Evolutionary conservation across 1,139 yeast genomes (phyloP).

Genomic region (Debaryomyces sp.): DNA sequence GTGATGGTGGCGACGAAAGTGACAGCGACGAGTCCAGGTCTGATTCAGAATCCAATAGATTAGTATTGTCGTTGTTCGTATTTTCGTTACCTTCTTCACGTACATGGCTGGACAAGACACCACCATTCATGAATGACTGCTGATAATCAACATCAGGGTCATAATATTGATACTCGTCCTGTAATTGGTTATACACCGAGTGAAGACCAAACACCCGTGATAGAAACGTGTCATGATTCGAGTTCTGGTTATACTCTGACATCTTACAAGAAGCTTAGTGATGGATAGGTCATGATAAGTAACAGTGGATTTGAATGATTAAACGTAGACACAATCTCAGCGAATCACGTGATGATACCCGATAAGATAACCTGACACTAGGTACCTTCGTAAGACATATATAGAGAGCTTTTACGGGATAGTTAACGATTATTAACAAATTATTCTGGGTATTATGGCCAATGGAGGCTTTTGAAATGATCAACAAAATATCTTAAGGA

Average conservation of each 20-base stretch:
- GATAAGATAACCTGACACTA: not conserved
- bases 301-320: not conserved
- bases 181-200: slow-evolving; percentile 48
- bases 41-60: slow-evolving; percentile 36
- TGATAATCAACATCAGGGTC: slow-evolving; percentile 35
- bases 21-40: slow-evolving; percentile 36
- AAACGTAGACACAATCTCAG: not conserved
- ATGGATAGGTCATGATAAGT: not conserved
- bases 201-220: slow-evolving; percentile 60
- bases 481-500: no score
- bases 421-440: no score
- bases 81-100: slow-evolving; percentile 9
- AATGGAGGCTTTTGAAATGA: no score
- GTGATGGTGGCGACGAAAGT: slow-evolving; percentile 20
- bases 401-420: no score
- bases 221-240: slow-evolving; percentile 51
- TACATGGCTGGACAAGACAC: slow-evolving; percentile 8
- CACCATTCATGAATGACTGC: slow-evolving; percentile 9
- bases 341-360: not conserved
- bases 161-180: slow-evolving; percentile 42
- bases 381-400: no score
- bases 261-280: slow-evolving; percentile 4
- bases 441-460: no score
- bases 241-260: slow-evolving; percentile 12
- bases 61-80: slow-evolving; percentile 12